Conservation (phyloP, 352 stramenopile species). For the Globisporangium rhizosaccharum region DNA sequence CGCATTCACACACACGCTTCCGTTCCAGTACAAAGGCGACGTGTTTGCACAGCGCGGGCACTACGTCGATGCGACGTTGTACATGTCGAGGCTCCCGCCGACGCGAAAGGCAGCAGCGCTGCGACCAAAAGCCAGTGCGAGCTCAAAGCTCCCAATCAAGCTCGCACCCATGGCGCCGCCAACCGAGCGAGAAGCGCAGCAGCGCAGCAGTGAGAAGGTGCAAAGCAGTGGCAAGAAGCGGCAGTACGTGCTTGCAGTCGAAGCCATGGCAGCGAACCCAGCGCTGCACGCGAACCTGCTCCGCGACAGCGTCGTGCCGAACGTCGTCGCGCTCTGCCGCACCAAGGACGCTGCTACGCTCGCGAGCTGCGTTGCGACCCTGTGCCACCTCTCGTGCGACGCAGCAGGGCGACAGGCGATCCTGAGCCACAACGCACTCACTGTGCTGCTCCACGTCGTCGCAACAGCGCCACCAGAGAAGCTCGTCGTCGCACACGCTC, state of each 20-base stretch:
- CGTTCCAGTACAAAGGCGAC: constrained; percentile 68
- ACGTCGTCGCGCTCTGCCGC: constrained; percentile 47
- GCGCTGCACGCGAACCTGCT: constrained; percentile 44
- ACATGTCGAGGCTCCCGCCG: constrained; percentile 63
- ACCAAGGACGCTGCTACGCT: constrained; percentile 55
- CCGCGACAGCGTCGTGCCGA: constrained; percentile 56
- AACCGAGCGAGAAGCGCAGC: constrained; percentile 10
- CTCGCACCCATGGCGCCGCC: constrained; percentile 34
- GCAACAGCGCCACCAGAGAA: constrained; percentile 5
- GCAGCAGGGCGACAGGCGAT: constrained; percentile 41
- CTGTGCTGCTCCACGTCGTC: constrained; percentile 29
- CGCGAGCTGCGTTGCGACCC: constrained; percentile 43
- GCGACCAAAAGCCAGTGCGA: constrained; percentile 21
- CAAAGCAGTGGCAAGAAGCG: constrained; percentile 34
- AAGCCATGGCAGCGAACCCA: constrained; percentile 61
- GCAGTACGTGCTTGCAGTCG: constrained; percentile 56
- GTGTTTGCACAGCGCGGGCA: constrained; percentile 64
- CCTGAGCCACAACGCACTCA: constrained; percentile 43
- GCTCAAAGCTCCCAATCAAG: constrained; percentile 43
- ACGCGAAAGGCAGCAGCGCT: constrained; percentile 35
- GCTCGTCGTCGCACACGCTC: constrained; percentile 13
- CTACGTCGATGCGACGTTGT: constrained; percentile 63
- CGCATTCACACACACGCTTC: constrained; percentile 32
- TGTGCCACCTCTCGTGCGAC: constrained; percentile 51
- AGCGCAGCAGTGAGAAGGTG: constrained; percentile 14